Evolutionary conservation across 2,329 filamentous ascomycete genomes (phyloP).

Genomic region (Fusarium phyllophilum): DNA sequence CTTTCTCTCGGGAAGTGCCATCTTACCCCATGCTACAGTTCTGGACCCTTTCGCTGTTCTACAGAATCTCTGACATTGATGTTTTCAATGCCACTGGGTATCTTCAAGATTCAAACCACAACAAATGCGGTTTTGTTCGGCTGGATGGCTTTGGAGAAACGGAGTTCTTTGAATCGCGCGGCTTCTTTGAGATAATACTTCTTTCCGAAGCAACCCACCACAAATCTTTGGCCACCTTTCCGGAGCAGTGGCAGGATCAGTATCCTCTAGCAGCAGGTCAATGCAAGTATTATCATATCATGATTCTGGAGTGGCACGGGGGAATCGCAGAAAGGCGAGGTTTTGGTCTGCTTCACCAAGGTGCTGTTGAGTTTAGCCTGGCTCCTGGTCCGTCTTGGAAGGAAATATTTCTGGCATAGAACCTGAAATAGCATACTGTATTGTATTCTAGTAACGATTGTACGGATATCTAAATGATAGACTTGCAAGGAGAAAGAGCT

Average conservation of each 20-base stretch:
- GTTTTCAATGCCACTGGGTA: rapidly evolving
- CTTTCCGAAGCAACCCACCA: rapidly evolving
- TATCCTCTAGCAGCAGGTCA: rapidly evolving
- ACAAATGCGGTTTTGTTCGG: rapidly evolving
- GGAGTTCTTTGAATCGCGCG: rapidly evolving
- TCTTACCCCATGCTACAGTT: rapidly evolving
- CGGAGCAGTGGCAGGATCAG: rapidly evolving
- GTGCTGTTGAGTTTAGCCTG: background rate
- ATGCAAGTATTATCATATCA: background rate
- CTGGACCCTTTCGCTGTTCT: background rate
- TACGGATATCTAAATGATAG: too few species aligned
- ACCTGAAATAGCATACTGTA: rapidly evolving
- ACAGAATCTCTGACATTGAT: background rate
- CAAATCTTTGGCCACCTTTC: rapidly evolving
- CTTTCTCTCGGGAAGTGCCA: background rate
- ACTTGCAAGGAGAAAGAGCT: too few species aligned
- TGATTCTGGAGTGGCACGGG: background rate
- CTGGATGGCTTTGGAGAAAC: background rate
- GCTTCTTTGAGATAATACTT: background rate
- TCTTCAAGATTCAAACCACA: rapidly evolving
- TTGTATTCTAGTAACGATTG: rapidly evolving
- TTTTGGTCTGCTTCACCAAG: background rate
- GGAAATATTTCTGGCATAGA: background rate
- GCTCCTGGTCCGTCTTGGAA: background rate
- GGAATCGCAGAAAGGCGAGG: background rate